These are phyloP conservation scores for Pelagophyceae sp. DNA, from an alignment of 352 stramenopile species.

Conservation along the genomic window DNA sequence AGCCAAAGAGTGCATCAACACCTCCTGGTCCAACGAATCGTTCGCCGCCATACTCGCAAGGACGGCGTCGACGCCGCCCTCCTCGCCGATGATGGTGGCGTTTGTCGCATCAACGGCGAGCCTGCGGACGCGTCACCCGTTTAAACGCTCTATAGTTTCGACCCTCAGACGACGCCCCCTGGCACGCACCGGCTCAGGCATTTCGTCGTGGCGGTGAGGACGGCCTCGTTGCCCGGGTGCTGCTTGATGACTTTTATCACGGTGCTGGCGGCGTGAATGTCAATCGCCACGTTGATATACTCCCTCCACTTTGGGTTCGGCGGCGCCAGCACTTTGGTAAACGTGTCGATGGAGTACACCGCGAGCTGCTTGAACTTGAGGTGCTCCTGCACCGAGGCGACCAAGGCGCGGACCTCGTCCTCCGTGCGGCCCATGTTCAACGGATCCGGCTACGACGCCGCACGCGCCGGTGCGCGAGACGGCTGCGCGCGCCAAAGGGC, in stretches of 20 bases:
- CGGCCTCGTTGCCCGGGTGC: conserved; percentile 25
- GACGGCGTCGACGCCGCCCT: conserved; percentile 23
- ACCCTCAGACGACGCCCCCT: too few species aligned
- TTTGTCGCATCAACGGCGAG: conserved; percentile 3
- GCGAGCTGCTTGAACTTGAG: conserved; percentile 28
- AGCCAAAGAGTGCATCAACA: conserved; percentile 12
- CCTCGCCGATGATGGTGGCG: conserved; percentile 23
- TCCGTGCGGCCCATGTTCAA: conserved; percentile 9
- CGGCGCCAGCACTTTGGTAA: conserved; percentile 22
- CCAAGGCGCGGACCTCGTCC: conserved; percentile 20
- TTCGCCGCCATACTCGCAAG: conserved; percentile 18
- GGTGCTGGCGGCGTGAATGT: not conserved
- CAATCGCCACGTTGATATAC: conserved; percentile 22
- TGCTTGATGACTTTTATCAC: conserved; percentile 15
- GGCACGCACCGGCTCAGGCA: not conserved
- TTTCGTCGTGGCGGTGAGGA: not conserved
- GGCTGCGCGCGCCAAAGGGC: too few species aligned
- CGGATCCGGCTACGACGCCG: too few species aligned
- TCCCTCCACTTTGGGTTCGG: conserved; percentile 26
- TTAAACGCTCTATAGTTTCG: too few species aligned
- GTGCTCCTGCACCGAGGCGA: conserved; percentile 22
- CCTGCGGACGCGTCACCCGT: too few species aligned
- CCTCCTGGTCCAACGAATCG: conserved; percentile 12
- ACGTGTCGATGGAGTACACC: conserved; percentile 26
- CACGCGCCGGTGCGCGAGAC: too few species aligned